Conservation (phyloP, 202 grass and related monocot species). For the Carex arenaria region DNA sequence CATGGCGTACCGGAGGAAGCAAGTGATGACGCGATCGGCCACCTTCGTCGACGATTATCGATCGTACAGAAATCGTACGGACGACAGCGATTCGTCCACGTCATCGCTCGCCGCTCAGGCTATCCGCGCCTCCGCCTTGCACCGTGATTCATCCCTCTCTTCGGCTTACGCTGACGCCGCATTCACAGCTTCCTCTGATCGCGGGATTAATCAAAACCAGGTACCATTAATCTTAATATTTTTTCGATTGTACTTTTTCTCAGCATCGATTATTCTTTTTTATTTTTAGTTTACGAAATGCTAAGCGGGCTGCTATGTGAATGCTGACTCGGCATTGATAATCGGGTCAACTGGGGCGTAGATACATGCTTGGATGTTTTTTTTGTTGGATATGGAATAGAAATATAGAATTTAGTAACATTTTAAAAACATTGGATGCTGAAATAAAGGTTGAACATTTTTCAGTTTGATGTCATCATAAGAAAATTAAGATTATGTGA, state of each 20-base stretch:
- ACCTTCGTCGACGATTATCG: constrained; percentile 80
- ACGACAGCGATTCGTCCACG: constrained; percentile 22
- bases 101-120: constrained; percentile 41
- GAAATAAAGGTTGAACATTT: background rate
- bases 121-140: constrained; percentile 31
- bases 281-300: background rate
- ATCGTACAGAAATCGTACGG: constrained; percentile 28
- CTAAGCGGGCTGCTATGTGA: background rate
- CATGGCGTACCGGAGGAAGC: constrained; percentile 85
- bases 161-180: constrained; percentile 17
- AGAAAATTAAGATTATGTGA: constrained; percentile 1
- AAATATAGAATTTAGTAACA: background rate
- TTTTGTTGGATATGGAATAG: background rate
- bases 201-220: constrained; percentile 5
- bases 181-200: constrained; percentile 10
- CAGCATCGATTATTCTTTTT: background rate
- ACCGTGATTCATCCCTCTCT: constrained; percentile 32
- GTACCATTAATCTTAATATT: background rate
- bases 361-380: background rate
- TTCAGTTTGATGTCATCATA: background rate
- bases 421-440: background rate
- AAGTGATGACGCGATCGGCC: constrained; percentile 61
- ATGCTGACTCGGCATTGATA: background rate
- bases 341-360: background rate
- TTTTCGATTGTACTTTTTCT: background rate